These are phyloP conservation scores for Aspergillus ellipticus DNA, from an alignment of 495 filamentous ascomycete genomes.

Conservation along the genomic window DNA sequence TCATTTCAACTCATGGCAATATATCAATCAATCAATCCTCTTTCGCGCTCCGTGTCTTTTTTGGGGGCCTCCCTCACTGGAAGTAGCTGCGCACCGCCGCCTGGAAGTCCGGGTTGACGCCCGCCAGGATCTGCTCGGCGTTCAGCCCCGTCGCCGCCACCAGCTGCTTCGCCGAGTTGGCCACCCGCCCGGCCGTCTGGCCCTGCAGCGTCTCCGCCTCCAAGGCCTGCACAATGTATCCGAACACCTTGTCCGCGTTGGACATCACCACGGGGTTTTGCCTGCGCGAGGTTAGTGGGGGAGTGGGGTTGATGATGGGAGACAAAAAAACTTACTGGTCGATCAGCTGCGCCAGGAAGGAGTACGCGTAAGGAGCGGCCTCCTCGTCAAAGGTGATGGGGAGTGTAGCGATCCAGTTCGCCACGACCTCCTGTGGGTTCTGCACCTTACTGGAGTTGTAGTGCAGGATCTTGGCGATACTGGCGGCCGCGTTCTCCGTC, in stretches of 20 bases:
- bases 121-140: constrained; percentile 62
- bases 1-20: constrained; percentile 1
- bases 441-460: constrained; percentile 73
- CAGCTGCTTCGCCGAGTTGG: constrained; percentile 68
- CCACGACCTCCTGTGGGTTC: constrained; percentile 67
- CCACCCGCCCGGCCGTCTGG: constrained; percentile 67
- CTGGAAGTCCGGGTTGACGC: constrained; percentile 71
- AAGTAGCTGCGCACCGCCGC: constrained; percentile 70
- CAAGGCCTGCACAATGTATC: constrained; percentile 78
- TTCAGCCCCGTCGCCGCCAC: constrained; percentile 66
- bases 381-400: constrained; percentile 95
- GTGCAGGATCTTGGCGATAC: constrained; percentile 93
- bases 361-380: constrained; percentile 94
- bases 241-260: constrained; percentile 75
- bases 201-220: constrained; percentile 89
- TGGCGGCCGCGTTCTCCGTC: constrained; percentile 95
- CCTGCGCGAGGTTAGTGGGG: constrained; percentile 46
- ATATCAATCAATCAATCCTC: too few species aligned
- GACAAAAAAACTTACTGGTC: constrained; percentile 73
- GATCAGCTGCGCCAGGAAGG: constrained; percentile 85
- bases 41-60: background rate
- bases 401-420: constrained; percentile 82
- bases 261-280: constrained; percentile 79
- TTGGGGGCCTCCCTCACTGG: constrained; percentile 33
- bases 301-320: background rate